Evolutionary conservation across 2,329 filamentous ascomycete species (phyloP), one percentile per base, ranked within the genome.

Genomic region (Aureobasidium subglaciale): DNA sequence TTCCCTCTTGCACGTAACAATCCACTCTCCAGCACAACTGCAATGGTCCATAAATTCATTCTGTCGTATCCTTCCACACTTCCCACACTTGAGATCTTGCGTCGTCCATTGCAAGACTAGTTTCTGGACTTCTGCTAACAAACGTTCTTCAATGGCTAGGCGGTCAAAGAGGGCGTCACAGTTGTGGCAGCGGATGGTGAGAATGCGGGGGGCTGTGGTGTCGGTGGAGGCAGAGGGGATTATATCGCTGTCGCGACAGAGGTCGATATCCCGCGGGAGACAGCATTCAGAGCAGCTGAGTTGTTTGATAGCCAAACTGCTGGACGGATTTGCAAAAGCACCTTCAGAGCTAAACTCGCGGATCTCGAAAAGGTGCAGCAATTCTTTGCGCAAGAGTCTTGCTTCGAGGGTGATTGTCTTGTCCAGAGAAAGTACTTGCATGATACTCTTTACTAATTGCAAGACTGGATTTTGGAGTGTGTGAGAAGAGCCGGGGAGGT

Each of bases 11-110:
- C 91, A 77, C 18, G 84, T 88, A 61, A 83, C 83, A 16, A 78
- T 79, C 93, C 93, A 99, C 58, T 81, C 80, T 3, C 93, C 93
- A 59, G 88, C 89, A 75, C 93, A 99, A 10, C 85, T 87, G 71
- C 95, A 99, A 71, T 97, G 91, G 70, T 96, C 92, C 84, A 93
- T 90, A 64, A 97, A 95, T 65, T 96, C 92, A 68, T 96, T 97
- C 37, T 88, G 78, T 66, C 90, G 77, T 35, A 96, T 71, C 4
- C 73, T 64, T 38, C 70, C 70, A 63, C 82, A 85, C 63, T 89
- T 89, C 29, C 80, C 82, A 68, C 93, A 99, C 71, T 90, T 90
- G 57, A 97, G 72, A 69, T 99, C 93, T 73, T 97, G 92, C 30
- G 86, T 88, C 60, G 84, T 79, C 91, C 95, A 99, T 63, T 87